These are phyloP conservation scores for Helianthus tuberosus DNA, from an alignment of 129 eudicot genomes.

Conservation along the genomic window DNA sequence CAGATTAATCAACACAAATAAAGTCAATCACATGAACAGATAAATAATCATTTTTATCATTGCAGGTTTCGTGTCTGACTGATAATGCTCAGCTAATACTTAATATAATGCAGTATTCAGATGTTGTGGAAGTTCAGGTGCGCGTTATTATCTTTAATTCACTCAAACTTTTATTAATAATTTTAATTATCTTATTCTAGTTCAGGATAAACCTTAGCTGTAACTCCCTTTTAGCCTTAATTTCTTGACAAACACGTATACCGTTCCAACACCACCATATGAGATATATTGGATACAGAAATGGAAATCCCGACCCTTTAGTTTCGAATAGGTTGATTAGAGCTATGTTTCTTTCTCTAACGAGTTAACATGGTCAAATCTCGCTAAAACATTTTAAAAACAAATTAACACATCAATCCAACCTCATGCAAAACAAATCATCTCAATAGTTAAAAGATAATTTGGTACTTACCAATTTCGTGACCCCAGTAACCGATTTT, in stretches of 20 bases:
- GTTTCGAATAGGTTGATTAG: not conserved
- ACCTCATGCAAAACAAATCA: too few relatives aligned
- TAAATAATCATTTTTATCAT: conserved; percentile 12
- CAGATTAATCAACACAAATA: too few relatives aligned
- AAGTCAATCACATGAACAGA: too few relatives aligned
- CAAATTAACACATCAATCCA: too few relatives aligned
- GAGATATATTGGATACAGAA: not conserved
- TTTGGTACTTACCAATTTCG: too few relatives aligned
- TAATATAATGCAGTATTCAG: too few relatives aligned
- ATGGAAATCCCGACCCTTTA: not conserved
- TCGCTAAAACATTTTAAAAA: too few relatives aligned
- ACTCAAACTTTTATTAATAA: conserved; percentile 1
- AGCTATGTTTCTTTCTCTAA: too few relatives aligned
- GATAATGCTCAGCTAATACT: conserved; percentile 45
- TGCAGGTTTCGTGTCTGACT: conserved; percentile 58
- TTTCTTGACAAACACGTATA: not conserved
- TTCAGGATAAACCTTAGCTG: not conserved
- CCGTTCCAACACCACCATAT: not conserved
- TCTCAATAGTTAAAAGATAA: too few relatives aligned
- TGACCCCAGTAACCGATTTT: too few relatives aligned
- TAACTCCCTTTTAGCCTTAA: not conserved
- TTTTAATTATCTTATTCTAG: not conserved
- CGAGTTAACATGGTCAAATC: too few relatives aligned
- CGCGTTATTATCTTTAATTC: conserved; percentile 4
- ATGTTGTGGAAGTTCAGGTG: conserved; percentile 68